Percentiles rank a stretch among this genome's conserved stretches.
These are phyloP conservation scores for Neonectria neomacrospora DNA, from an alignment of 2,329 filamentous ascomycete genomes.

Conservation along the genomic window DNA sequence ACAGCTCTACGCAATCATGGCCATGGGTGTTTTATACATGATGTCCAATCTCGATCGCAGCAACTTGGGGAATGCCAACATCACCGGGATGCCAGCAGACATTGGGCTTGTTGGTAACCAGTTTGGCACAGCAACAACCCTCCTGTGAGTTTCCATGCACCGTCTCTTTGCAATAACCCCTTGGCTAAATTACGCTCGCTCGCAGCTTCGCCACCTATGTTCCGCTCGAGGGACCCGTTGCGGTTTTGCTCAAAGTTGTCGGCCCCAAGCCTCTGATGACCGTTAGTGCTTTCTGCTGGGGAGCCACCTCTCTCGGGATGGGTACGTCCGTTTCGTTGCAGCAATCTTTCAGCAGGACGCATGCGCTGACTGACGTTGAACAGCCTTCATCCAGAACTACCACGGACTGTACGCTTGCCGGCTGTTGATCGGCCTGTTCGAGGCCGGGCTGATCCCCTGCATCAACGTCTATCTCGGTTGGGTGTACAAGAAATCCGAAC, in stretches of 20 bases:
- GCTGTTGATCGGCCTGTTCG: conserved; percentile 32
- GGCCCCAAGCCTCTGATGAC: conserved; percentile 46
- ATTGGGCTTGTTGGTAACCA: conserved; percentile 46
- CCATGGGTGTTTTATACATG: conserved; percentile 45
- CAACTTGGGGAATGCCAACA: conserved; percentile 45
- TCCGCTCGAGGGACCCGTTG: conserved; percentile 46
- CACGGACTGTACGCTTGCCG: conserved; percentile 38
- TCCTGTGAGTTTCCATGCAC: conserved; percentile 28
- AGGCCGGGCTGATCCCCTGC: conserved; percentile 37
- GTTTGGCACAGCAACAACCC: conserved; percentile 44
- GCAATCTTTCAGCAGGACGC: background rate
- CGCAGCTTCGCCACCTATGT: conserved; percentile 47
- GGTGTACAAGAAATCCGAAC: conserved; percentile 34
- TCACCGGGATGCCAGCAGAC: conserved; percentile 46
- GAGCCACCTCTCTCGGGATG: conserved; percentile 33
- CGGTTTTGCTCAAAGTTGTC: conserved; percentile 45
- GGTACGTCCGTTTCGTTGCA: conserved; percentile 10
- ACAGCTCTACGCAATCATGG: conserved; percentile 29
- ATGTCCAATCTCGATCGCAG: conserved; percentile 48
- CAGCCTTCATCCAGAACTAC: conserved; percentile 36
- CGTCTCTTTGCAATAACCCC: too few species aligned
- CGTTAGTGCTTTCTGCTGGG: conserved; percentile 33
- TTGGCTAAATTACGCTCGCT: background rate
- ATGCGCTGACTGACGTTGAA: background rate
- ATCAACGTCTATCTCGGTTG: conserved; percentile 35